These are phyloP conservation scores for Exophiala sp. DNA, from an alignment of 2,329 filamentous ascomycete species.

Conservation along the genomic window DNA sequence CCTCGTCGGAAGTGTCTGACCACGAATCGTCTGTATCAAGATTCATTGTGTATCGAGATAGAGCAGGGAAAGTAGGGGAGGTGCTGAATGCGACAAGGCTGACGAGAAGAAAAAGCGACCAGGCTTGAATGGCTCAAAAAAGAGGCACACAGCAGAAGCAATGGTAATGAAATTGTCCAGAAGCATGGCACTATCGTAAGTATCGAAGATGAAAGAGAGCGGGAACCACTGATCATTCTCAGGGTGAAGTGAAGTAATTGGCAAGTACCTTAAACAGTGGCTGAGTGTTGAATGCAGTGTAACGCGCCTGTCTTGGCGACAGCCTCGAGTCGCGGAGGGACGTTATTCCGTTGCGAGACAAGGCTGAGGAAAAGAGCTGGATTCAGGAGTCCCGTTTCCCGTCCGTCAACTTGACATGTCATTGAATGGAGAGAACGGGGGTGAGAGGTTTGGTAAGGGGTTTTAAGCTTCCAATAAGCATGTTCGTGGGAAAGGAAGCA, in stretches of 20 bases:
- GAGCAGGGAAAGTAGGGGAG: not conserved
- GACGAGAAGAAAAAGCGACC: too few species aligned
- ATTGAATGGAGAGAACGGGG: too few species aligned
- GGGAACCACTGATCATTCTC: not conserved
- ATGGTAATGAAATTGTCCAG: too few species aligned
- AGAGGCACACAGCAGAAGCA: too few species aligned
- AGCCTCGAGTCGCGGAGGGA: not conserved
- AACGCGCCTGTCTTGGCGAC: not conserved
- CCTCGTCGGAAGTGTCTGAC: conserved; percentile 16
- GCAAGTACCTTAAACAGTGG: not conserved
- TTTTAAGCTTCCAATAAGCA: too few species aligned
- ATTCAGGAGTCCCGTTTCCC: not conserved
- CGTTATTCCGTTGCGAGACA: not conserved
- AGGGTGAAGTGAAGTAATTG: not conserved
- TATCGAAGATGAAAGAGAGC: too few species aligned
- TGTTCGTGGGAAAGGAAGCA: too few species aligned
- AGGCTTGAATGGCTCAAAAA: too few species aligned
- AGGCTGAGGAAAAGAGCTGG: not conserved
- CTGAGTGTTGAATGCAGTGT: too few species aligned
- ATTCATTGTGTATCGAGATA: conserved; percentile 2
- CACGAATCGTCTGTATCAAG: conserved; percentile 12
- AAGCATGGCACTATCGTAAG: too few species aligned
- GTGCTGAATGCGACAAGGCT: not conserved
- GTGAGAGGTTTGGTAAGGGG: too few species aligned
- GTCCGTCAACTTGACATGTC: too few species aligned